Conservation (phyloP, 768 basidiomycete genomes). For the Termitomyces sp. region DNA sequence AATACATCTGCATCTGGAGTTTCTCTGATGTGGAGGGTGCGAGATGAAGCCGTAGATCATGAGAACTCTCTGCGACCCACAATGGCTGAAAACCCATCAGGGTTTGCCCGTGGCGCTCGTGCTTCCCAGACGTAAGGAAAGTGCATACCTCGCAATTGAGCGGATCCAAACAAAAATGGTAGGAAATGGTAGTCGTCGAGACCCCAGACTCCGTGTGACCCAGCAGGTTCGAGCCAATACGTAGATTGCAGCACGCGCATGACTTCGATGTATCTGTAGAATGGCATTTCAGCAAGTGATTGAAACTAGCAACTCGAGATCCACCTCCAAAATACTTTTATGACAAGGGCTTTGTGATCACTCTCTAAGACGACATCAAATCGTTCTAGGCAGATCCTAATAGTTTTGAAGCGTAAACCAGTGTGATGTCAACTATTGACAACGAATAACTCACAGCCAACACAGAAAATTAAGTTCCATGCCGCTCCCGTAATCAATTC, state of each 20-base stretch:
- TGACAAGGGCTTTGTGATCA: slow-evolving; percentile 76
- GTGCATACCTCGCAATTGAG: slow-evolving; percentile 62
- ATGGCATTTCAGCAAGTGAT: slow-evolving; percentile 34
- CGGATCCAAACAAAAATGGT: slow-evolving; percentile 85
- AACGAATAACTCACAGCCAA: slow-evolving; percentile 52
- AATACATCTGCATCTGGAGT: not conserved
- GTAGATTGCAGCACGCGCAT: slow-evolving; percentile 88
- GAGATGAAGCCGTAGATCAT: not conserved
- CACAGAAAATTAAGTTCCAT: slow-evolving; percentile 98
- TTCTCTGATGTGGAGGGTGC: not conserved
- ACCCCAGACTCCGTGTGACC: slow-evolving; percentile 98
- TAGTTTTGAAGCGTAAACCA: not conserved
- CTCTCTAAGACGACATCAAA: slow-evolving; percentile 59
- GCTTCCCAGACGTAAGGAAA: not conserved
- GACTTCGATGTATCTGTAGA: slow-evolving; percentile 69
- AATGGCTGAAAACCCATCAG: not conserved
- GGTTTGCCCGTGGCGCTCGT: not conserved
- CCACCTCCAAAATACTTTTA: slow-evolving; percentile 87
- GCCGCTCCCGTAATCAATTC: slow-evolving; percentile 99
- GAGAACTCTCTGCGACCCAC: not conserved
- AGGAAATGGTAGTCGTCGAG: slow-evolving; percentile 96
- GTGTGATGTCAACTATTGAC: not conserved
- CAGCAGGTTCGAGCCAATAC: slow-evolving; percentile 98
- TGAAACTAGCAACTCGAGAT: slow-evolving; percentile 14
- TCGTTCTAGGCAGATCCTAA: slow-evolving; percentile 77